Base-by-base conservation (phyloP, 2,329 filamentous ascomycete species). In the Botrytis squamosa region DNA sequence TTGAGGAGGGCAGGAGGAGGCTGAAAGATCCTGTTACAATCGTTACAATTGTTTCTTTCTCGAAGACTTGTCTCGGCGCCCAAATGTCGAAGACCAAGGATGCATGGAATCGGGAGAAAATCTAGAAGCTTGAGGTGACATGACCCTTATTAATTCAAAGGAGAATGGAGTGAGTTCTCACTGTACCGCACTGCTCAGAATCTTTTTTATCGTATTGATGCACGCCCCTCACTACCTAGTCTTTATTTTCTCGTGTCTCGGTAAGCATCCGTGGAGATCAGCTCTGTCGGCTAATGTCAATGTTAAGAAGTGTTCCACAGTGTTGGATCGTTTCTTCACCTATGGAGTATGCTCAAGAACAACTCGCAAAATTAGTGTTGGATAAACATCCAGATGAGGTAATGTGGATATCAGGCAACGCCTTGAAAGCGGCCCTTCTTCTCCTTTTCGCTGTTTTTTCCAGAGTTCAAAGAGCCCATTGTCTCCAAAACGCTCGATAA, bases 231-330 rank as follows among this genome's bases (percentile, higher is more conserved):
- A n/a, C n/a, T n/a, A 55, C 25, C 49, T 20, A 40, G 36, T 29
- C 33, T 55, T 67, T 68, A 18, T n/a, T 55, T n/a, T n/a, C 33
- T 67, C 8, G 46, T 22, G 33, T 68, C 46, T 68, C 46, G 65
- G 46, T 16, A 68, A 55, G 46, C 46, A 29, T 66, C 44, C 49
- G 44, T 18, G 44, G 16, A 52, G 20, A 40, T n/a, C 64, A 52
- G 33, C 64, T 52, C 25, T 55, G 36, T 55, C 46, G 36, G 46
- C 36, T 55, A 42, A 25, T 9, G n/a, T 55, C 65, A 22, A 40
- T 55, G 36, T 36, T n/a, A 29, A 8, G 22, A 29, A 16, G 36
- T 62, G 36, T 14, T 18, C 33, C 46, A 67, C 22, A 25, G 33
- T 55, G 46, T 52, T 67, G 36, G 36, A 40, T 55, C 16, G 25